Conservation (phyloP, 2,329 filamentous ascomycete genomes). For the Stromatinia cepivora region DNA sequence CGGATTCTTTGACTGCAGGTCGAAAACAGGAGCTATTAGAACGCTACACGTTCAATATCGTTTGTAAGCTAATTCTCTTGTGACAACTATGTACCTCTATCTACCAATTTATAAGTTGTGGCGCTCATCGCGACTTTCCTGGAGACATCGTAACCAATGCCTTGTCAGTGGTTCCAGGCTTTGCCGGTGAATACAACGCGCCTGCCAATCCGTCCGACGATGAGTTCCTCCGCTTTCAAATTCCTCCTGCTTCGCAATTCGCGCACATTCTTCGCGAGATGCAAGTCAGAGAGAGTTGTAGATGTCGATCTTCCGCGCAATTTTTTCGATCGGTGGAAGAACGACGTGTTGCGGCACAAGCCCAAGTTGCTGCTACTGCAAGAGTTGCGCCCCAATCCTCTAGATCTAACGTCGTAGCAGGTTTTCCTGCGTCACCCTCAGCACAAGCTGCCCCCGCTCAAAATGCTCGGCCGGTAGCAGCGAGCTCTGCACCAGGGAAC, state of each 20-base stretch:
- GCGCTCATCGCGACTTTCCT: neutral
- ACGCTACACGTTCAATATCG: neutral
- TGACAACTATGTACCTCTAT: neutral
- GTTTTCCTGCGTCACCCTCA: no score
- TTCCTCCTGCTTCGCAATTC: neutral
- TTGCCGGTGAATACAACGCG: accelerated
- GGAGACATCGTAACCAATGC: neutral
- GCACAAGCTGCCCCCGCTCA: no score
- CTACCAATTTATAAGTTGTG: neutral
- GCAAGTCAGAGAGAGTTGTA: neutral
- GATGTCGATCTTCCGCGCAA: neutral
- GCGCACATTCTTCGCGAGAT: neutral
- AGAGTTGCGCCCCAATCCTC: no score
- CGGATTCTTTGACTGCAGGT: neutral
- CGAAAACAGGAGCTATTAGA: neutral
- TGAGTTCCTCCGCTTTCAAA: neutral
- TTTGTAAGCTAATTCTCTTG: neutral
- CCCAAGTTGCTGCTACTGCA: no score
- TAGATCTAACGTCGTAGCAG: no score
- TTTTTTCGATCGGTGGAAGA: no score
- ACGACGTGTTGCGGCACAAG: no score
- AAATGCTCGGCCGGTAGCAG: neutral
- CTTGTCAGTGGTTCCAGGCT: neutral
- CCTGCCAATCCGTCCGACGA: no score
- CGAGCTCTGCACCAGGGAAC: neutral